Base-by-base conservation (phyloP, 345 rosid species). In the Raphanus raphanistrum region DNA sequence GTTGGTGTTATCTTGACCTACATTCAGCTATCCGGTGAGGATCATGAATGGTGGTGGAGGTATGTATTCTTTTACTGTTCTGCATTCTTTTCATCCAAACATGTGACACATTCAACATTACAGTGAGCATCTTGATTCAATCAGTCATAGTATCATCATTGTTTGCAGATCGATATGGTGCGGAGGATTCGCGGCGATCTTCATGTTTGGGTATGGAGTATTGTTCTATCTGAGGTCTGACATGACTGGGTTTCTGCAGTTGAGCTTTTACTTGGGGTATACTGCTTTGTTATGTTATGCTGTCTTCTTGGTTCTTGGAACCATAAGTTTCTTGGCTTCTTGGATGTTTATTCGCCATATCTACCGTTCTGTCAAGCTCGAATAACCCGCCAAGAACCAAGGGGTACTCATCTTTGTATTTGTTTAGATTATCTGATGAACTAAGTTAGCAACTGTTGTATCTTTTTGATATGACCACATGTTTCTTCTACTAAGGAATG, bases 1-100 rank as follows among this genome's bases (percentile, higher is more conserved):
- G 75, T 92, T 54, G 84, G 92, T 68, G 68, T 90, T 57, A 88
- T 90, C 79, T 84, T 94, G 89, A 90, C 94, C 13, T 87, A 85
- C 79, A 82, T 91, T 81, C 97, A 92, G 78, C 91, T 92, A 25
- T 88, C 96, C 4, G 80, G 86, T 57, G 97, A 92, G 80, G 93
- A 94, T 82, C 97, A 88, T 73, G 80, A 86, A 75, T 94, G 97
- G 97, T 94, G 96, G 98, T 28, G 98, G 98, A 92, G 96, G 97
- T 90, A 90, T 75, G 83, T 66, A 63, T 59, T 58, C 58, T 13
- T 13, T 69, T 84, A 65, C 54, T 70, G 26, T 38, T 9, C 31
- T 77, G 65, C 5, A 2, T 54, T 52, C 0, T 55, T 41, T 45
- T 65, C 38, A 58, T 17, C 6, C 41, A 29, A 64, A 41, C 38